Evolutionary conservation across 2,329 filamentous ascomycete genomes (phyloP), one percentile per base, ranked within the genome.

Genomic region (Chaetomium strumarium): DNA sequence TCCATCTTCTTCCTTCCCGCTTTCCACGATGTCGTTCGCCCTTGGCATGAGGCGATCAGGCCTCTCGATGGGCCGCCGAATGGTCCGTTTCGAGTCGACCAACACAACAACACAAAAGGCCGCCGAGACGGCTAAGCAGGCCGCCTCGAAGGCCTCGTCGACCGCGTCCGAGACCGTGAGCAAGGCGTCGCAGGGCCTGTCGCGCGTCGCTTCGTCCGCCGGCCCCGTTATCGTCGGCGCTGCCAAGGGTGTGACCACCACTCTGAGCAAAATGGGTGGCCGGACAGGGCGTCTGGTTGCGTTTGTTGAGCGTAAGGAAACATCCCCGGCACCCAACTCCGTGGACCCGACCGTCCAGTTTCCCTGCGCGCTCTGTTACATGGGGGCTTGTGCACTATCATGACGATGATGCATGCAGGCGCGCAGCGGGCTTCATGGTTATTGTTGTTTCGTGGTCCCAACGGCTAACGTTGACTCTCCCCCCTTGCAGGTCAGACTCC

Each of bases 151-250:
- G 64, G 71, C 72, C 45, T 63, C 68, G 16, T 61, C 71, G 40
- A 64, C 71, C 30, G 72, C 74, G 41, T 68, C 73, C 59, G 71
- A 78, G 57, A 71, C 72, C 63, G 65, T 74, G 45, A 66, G 76
- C 64, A 90, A 90, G 79, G 90, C 90, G 54, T 80, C 84, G 60
- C 79, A 95, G 74, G 90, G 90, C 60, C 81, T 96, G 51, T 89
- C 87, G 64, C 84, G 84, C 67, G 91, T 93, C 65, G 78, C 85
- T 59, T 84, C 86, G 64, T 84, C 88, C 49, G 91, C 90, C 63
- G 88, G 88, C 52, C 85, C 88, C 56, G 88, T 84, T 56, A 77
- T 95, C 64, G 78, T 80, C 63, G 84, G 81, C 67, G 88, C 86
- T 63, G 87, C 86, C 52, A 81, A 82, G 67, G 80, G 82, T 51